Base-by-base conservation (phyloP, 257 asterid species). In the Solanum pinnatisectum region DNA sequence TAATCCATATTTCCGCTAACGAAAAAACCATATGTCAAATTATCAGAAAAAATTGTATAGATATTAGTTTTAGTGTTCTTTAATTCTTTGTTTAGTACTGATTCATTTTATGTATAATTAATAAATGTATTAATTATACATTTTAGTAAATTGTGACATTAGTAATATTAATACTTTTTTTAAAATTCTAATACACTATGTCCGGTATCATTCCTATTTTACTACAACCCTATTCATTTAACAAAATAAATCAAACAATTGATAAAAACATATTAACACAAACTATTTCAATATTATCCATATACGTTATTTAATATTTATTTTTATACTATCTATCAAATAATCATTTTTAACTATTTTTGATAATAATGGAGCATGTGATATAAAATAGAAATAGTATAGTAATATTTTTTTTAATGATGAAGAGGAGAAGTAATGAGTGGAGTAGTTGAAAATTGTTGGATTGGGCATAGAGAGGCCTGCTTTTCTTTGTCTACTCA, bases 401-500 rank as follows among this genome's bases (percentile, higher is more conserved):
- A 46, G 59, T 46, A 46, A 46, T 46, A 1, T 5, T 0, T 1
- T 12, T 18, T 30, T 46, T 49, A 52, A 30, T 30, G 18, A 83
- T 10, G 10, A 20, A 46, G 49, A 60, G 11, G 23, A 22, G 35
- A 44, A 30, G 88, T 87, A 86, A 87, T 85, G 89, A 90, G 90
- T 88, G 86, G 81, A 39, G 42, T 74, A 22, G 87, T 89, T 86
- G 90, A 91, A 77, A 77, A 25, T 63, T 52, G 88, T 85, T 46
- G 37, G 84, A 89, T 46, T 72, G 52, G 86, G 86, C 86, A 70
- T 71, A 87, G 68, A 70, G 85, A 72, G n/a, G 86, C 25, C 85
- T 60, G 49, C 59, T 87, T 87, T 85, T 87, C 87, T 8, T 74
- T 89, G 90, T 83, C 88, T 89, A 89, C 65, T 68, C 81, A 87